Evolutionary conservation across 2,329 filamentous ascomycete genomes (phyloP).

Genomic region (Camillea tinctor): DNA sequence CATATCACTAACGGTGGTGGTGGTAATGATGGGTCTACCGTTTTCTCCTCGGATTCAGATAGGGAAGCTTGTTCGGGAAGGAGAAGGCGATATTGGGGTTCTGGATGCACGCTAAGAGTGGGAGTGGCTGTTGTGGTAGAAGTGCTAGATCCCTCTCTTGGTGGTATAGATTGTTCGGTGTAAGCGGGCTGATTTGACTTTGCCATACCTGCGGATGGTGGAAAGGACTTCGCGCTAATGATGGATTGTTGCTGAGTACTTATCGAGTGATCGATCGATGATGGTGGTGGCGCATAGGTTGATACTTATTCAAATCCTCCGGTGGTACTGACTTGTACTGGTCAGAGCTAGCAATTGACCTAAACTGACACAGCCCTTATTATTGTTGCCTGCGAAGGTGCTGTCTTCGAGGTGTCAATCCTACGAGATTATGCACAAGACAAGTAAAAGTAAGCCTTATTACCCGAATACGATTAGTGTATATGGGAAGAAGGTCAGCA

Average conservation of each 20-base stretch:
- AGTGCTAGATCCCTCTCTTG: background rate
- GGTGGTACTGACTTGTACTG: background rate
- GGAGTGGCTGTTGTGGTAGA: background rate
- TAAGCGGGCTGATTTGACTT: too few relatives aligned
- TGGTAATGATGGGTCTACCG: background rate
- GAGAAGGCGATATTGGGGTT: background rate
- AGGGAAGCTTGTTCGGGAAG: background rate
- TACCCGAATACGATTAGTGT: background rate
- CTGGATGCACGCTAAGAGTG: too few relatives aligned
- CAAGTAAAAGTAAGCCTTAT: background rate
- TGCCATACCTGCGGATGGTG: too few relatives aligned
- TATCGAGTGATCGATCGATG: background rate
- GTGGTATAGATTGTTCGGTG: too few relatives aligned
- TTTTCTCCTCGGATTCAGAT: background rate
- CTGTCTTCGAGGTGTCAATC: background rate
- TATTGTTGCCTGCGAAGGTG: background rate
- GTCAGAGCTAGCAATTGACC: background rate
- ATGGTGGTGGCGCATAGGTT: background rate
- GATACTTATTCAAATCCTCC: background rate
- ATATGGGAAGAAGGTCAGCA: background rate
- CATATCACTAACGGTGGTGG: constrained; percentile 26
- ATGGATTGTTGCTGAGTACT: background rate
- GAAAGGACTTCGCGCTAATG: too few relatives aligned
- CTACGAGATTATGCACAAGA: background rate
- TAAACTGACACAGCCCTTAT: background rate